phyloP scores from a whole-genome alignment of 257 asterid species.

The Galeopsis tetrahit region DNA sequence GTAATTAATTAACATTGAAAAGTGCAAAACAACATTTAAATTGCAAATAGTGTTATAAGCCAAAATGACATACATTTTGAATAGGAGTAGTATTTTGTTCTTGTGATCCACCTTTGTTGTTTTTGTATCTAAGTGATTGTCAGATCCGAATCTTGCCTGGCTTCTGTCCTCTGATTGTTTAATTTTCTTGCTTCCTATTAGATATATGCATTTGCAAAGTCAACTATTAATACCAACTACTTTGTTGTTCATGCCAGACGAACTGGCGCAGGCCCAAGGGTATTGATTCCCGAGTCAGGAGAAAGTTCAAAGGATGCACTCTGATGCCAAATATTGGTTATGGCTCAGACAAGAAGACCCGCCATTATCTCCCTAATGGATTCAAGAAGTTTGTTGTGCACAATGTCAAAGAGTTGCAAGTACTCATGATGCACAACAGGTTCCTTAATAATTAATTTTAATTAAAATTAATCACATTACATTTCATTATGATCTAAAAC shows the following conservation, averaged over 20 bases:
- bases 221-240: not conserved
- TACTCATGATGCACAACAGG: slow-evolving; percentile 59
- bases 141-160: not conserved
- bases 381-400: slow-evolving; percentile 56
- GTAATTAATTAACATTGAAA: no score
- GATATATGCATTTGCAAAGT: no score
- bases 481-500: not conserved
- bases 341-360: slow-evolving; percentile 60
- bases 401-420: slow-evolving; percentile 51
- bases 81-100: not conserved
- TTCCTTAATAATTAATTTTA: not conserved
- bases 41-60: no score
- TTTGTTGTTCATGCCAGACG: slow-evolving; percentile 26
- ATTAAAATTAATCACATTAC: not conserved
- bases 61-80: no score
- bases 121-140: not conserved
- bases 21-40: no score
- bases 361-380: slow-evolving; percentile 57
- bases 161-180: not conserved
- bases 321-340: slow-evolving; percentile 59
- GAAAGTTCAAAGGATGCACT: slow-evolving; percentile 55
- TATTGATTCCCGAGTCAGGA: slow-evolving; percentile 58
- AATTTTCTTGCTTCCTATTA: not conserved
- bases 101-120: not conserved
- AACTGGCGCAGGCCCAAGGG: slow-evolving; percentile 67